These are phyloP conservation scores for Fulvia fulva DNA, from an alignment of 2,329 filamentous ascomycete species.

Conservation along the genomic window DNA sequence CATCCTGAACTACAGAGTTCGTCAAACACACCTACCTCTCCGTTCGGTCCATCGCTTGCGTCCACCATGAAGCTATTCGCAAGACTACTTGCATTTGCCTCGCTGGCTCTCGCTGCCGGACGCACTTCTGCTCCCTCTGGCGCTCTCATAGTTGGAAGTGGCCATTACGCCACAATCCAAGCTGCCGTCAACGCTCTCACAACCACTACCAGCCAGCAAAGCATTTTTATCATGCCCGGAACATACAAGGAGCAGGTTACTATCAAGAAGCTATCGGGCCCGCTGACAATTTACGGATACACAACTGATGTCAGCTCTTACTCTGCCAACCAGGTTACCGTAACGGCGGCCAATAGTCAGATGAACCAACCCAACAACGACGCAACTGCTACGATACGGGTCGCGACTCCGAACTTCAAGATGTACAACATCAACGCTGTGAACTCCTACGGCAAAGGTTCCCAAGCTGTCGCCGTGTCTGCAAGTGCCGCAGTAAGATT, in stretches of 20 bases:
- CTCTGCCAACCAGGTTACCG: constrained; percentile 55
- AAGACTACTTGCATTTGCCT: not conserved
- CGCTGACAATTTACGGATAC: constrained; percentile 57
- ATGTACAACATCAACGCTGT: constrained; percentile 61
- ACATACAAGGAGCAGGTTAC: constrained; percentile 61
- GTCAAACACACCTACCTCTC: not conserved
- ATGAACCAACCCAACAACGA: constrained; percentile 52
- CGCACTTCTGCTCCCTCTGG: constrained; percentile 2
- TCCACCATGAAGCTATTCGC: not conserved
- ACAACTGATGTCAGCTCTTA: constrained; percentile 53
- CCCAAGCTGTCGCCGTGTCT: constrained; percentile 52
- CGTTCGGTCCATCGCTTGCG: not conserved
- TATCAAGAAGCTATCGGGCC: constrained; percentile 46
- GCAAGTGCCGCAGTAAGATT: constrained; percentile 41
- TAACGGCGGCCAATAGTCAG: constrained; percentile 47
- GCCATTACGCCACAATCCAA: constrained; percentile 49
- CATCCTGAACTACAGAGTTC: not conserved
- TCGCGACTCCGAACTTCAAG: constrained; percentile 49
- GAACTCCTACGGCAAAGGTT: constrained; percentile 47
- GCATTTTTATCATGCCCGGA: constrained; percentile 60
- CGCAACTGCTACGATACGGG: constrained; percentile 48
- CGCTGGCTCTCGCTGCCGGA: not conserved
- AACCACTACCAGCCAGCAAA: constrained; percentile 50
- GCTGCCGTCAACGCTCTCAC: constrained; percentile 57
- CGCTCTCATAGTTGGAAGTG: constrained; percentile 42